Evolutionary conservation across 2,329 filamentous ascomycete species (phyloP).

Genomic region (Arthrocladium fulminans): DNA sequence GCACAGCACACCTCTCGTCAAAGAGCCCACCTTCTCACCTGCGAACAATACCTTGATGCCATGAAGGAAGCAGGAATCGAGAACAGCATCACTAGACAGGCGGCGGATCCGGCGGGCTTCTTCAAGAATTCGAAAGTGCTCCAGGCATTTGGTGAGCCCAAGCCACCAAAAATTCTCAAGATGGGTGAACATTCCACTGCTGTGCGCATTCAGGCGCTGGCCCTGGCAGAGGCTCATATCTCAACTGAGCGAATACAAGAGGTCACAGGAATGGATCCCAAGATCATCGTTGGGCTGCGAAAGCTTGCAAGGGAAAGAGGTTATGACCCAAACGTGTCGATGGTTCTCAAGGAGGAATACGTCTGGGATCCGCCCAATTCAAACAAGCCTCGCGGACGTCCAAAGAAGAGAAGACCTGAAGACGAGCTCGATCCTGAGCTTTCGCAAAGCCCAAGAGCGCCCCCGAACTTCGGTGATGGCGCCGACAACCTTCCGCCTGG

Average conservation of each 20-base stretch:
- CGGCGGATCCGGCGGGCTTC: slow-evolving; percentile 21
- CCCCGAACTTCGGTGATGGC: slow-evolving; percentile 9
- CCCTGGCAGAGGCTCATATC: slow-evolving; percentile 22
- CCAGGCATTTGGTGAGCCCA: slow-evolving; percentile 17
- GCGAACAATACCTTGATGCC: slow-evolving; percentile 21
- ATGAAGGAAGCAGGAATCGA: slow-evolving; percentile 23
- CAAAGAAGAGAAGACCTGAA: slow-evolving; percentile 23
- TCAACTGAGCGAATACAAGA: slow-evolving; percentile 23
- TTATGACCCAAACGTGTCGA: slow-evolving; percentile 22
- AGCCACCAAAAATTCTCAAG: slow-evolving; percentile 22
- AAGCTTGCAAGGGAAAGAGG: slow-evolving; percentile 22
- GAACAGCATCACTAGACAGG: slow-evolving; percentile 23
- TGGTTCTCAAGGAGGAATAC: slow-evolving; percentile 25
- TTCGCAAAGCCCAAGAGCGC: slow-evolving; percentile 4
- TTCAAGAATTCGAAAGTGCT: slow-evolving; percentile 18
- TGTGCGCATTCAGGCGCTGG: slow-evolving; percentile 22
- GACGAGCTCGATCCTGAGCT: slow-evolving; percentile 27
- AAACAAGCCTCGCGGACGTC: slow-evolving; percentile 20
- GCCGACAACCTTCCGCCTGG: slow-evolving; percentile 21
- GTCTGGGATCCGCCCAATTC: slow-evolving; percentile 22
- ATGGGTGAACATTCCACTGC: slow-evolving; percentile 22
- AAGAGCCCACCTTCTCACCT: slow-evolving; percentile 22
- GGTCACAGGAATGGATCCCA: slow-evolving; percentile 23
- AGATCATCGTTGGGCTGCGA: slow-evolving; percentile 20
- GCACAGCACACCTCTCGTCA: slow-evolving; percentile 25